Conservation (phyloP, 306 rosid species). For the Sphenostylis stenocarpa region DNA sequence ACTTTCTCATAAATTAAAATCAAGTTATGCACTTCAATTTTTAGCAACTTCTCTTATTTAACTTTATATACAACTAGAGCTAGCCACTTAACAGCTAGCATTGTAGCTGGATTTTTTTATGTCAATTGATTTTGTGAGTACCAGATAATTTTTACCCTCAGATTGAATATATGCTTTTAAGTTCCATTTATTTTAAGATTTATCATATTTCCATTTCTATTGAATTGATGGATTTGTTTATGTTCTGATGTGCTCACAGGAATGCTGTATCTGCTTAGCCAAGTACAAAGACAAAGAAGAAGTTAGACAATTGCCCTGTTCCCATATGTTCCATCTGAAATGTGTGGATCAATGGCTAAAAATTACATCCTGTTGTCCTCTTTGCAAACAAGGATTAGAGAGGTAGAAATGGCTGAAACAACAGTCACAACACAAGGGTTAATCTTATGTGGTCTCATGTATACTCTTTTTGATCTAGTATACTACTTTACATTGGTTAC, state of each 20-base stretch:
- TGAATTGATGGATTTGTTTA: background rate
- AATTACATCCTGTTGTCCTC: constrained; percentile 86
- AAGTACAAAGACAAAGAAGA: constrained; percentile 81
- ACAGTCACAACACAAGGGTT: background rate
- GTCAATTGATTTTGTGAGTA: background rate
- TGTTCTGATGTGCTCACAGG: constrained; percentile 49
- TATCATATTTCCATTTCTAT: background rate
- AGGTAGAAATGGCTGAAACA: constrained; percentile 37
- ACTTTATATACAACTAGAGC: background rate
- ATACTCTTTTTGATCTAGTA: constrained; percentile 30
- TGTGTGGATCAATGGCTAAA: constrained; percentile 96
- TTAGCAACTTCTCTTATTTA: background rate
- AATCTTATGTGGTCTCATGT: constrained; percentile 25
- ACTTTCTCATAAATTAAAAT: background rate
- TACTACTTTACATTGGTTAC: constrained; percentile 46
- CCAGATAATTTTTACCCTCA: background rate
- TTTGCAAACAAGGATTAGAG: constrained; percentile 85
- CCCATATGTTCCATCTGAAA: constrained; percentile 76
- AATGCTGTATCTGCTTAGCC: constrained; percentile 91
- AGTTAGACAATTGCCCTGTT: constrained; percentile 81
- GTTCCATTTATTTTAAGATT: background rate
- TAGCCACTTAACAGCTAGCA: background rate
- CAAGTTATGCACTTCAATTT: background rate
- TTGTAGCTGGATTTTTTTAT: background rate
- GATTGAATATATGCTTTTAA: background rate